Evolutionary conservation across 441 rosid genomes (phyloP).

Genomic region (Flueggea neowawraea): DNA sequence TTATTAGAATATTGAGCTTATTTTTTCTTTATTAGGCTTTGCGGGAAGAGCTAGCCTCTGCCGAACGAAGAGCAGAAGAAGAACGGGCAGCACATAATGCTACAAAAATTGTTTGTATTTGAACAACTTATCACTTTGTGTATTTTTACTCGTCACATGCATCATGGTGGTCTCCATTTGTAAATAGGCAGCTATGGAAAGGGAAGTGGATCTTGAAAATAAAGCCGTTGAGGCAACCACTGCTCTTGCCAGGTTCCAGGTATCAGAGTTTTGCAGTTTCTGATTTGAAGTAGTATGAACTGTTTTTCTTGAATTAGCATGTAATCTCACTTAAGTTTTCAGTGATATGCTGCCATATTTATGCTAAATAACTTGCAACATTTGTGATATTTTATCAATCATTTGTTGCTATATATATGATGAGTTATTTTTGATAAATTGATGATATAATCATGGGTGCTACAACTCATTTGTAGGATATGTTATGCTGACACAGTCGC

Average conservation of each 20-base stretch:
- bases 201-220: constrained; percentile 97
- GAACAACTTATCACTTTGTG: neutral
- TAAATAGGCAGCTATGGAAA: constrained; percentile 93
- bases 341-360: neutral
- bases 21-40: constrained; percentile 62
- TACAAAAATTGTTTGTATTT: constrained; percentile 76
- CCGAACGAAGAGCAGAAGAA: constrained; percentile 94
- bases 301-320: neutral
- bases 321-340: neutral
- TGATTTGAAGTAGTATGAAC: neutral
- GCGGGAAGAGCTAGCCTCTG: constrained; percentile 93
- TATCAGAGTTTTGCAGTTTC: constrained; percentile 9
- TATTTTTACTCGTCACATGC: constrained; percentile 6
- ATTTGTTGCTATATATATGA: neutral
- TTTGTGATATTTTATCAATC: neutral
- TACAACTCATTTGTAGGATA: neutral
- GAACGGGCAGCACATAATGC: constrained; percentile 91
- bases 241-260: constrained; percentile 95
- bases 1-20: constrained; percentile 18
- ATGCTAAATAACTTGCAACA: neutral
- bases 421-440: neutral
- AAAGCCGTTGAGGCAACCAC: constrained; percentile 93
- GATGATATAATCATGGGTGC: neutral
- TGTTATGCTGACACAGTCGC: neutral
- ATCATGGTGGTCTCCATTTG: constrained; percentile 18